phyloP scores from a whole-genome alignment of 495 filamentous ascomycete species.

The Pyronema omphalodes region DNA sequence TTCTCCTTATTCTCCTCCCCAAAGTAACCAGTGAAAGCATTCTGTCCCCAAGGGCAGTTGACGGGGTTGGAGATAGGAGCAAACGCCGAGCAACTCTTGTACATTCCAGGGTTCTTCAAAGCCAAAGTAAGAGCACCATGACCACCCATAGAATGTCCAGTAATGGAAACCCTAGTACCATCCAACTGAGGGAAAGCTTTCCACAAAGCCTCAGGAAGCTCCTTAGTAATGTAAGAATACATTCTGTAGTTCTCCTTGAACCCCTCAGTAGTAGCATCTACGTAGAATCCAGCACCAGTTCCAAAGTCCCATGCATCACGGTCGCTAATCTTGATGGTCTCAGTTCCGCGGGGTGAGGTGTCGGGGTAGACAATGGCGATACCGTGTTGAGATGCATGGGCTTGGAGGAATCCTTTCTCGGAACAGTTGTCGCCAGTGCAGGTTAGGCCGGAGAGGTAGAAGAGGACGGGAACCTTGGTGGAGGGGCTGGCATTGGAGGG shows the following conservation, averaged over 20 bases:
- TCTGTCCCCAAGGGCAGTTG: slow-evolving; percentile 81
- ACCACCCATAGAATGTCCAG: slow-evolving; percentile 89
- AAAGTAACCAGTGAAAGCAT: slow-evolving; percentile 84
- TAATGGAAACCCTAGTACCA: slow-evolving; percentile 49
- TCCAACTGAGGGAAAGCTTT: slow-evolving; percentile 42
- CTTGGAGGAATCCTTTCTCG: slow-evolving; percentile 93
- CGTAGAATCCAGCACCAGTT: slow-evolving; percentile 78
- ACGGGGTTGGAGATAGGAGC: slow-evolving; percentile 81
- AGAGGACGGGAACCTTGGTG: slow-evolving; percentile 60
- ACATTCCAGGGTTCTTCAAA: slow-evolving; percentile 75
- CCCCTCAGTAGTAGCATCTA: slow-evolving; percentile 64
- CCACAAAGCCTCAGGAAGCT: slow-evolving; percentile 65
- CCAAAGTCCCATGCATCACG: slow-evolving; percentile 73
- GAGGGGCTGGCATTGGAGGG: slow-evolving; percentile 31
- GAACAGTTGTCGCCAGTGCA: slow-evolving; percentile 91
- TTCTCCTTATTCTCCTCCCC: slow-evolving; percentile 48
- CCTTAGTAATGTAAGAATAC: slow-evolving; percentile 72
- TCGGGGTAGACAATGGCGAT: slow-evolving; percentile 88
- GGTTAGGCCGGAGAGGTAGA: slow-evolving; percentile 87
- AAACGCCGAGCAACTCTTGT: slow-evolving; percentile 72
- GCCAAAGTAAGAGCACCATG: slow-evolving; percentile 86
- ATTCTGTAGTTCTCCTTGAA: slow-evolving; percentile 68
- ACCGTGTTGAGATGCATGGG: slow-evolving; percentile 51
- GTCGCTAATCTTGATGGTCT: slow-evolving; percentile 55
- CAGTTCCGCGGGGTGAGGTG: slow-evolving; percentile 65